Percentiles rank a stretch among this genome's conserved stretches.
These are phyloP conservation scores for Dactylellina cionopaga DNA, from an alignment of 2,329 filamentous ascomycete genomes.

Conservation along the genomic window DNA sequence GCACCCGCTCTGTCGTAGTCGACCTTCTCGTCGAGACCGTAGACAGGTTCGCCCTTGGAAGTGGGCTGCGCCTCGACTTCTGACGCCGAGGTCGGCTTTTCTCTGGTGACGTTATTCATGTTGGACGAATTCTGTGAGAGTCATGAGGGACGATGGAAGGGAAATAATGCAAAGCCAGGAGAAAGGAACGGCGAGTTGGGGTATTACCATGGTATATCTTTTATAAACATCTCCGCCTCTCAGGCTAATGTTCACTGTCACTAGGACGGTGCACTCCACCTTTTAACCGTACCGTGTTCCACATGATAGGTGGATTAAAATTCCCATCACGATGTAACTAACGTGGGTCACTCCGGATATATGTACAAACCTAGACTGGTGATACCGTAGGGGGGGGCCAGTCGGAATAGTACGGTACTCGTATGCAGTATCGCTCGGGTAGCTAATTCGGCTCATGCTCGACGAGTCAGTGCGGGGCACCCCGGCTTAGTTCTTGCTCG, in stretches of 20 bases:
- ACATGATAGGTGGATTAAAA: constrained; percentile 33
- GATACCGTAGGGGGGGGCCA: constrained; percentile 5
- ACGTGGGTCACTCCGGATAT: constrained; percentile 34
- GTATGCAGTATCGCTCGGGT: constrained; percentile 4
- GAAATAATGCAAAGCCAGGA: constrained; percentile 14
- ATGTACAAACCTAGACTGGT: constrained; percentile 33
- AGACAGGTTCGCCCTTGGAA: constrained; percentile 57
- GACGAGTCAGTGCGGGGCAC: constrained; percentile 10
- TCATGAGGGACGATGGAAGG: constrained; percentile 40
- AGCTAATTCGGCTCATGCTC: constrained; percentile 6
- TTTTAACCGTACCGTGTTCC: constrained; percentile 26
- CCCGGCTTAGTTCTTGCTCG: constrained; percentile 19
- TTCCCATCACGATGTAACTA: constrained; percentile 23
- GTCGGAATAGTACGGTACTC: constrained; percentile 2
- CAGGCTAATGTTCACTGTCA: constrained; percentile 17
- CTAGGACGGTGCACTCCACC: background rate
- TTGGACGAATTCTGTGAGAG: constrained; percentile 55
- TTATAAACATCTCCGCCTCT: constrained; percentile 25
- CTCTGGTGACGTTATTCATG: constrained; percentile 58
- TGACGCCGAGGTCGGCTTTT: constrained; percentile 58
- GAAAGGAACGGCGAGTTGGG: constrained; percentile 15
- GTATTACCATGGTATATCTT: constrained; percentile 29
- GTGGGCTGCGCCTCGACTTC: constrained; percentile 59
- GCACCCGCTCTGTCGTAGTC: constrained; percentile 57
- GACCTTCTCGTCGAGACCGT: constrained; percentile 58